Conservation (phyloP, 306 rosid species). For the Alnus glutinosa region DNA sequence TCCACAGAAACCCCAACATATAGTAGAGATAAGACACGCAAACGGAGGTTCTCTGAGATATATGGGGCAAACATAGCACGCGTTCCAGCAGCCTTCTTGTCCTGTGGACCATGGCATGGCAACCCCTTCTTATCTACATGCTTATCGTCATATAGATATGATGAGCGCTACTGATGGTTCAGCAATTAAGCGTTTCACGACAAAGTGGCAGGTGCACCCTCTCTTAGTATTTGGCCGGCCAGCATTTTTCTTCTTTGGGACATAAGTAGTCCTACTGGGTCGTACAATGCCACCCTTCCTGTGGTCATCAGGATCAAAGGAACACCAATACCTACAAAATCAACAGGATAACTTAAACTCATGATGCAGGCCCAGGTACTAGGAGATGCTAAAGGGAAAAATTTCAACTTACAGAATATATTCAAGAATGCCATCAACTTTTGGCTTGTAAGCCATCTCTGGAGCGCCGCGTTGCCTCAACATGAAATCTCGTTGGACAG, state of each 20-base stretch:
- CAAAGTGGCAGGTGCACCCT: constrained; percentile 92
- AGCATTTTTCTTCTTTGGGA: constrained; percentile 82
- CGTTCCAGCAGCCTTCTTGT: constrained; percentile 81
- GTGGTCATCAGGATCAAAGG: constrained; percentile 96
- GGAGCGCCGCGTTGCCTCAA: constrained; percentile 77
- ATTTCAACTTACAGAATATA: constrained; percentile 74
- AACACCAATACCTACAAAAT: constrained; percentile 86
- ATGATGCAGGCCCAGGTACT: constrained; percentile 9
- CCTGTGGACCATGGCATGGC: constrained; percentile 96
- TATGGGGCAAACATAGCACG: constrained; percentile 91
- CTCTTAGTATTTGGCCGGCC: constrained; percentile 91
- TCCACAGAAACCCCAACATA: constrained; percentile 91
- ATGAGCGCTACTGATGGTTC: constrained; percentile 85
- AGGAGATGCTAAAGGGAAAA: constrained; percentile 6
- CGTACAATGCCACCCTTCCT: constrained; percentile 75
- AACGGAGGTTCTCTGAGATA: constrained; percentile 85
- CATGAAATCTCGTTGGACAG: constrained; percentile 87
- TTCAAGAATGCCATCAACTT: constrained; percentile 91
- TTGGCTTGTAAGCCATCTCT: constrained; percentile 62
- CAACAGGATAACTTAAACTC: constrained; percentile 25
- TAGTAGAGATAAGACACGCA: constrained; percentile 76
- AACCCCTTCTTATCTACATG: constrained; percentile 85
- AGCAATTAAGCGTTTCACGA: constrained; percentile 82
- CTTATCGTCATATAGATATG: constrained; percentile 72
- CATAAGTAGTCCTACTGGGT: constrained; percentile 75